Percentiles rank a stretch among this genome's conserved stretches.
These are phyloP conservation scores for Citrullus mucosospermus DNA, from an alignment of 306 rosid species.

Conservation along the genomic window DNA sequence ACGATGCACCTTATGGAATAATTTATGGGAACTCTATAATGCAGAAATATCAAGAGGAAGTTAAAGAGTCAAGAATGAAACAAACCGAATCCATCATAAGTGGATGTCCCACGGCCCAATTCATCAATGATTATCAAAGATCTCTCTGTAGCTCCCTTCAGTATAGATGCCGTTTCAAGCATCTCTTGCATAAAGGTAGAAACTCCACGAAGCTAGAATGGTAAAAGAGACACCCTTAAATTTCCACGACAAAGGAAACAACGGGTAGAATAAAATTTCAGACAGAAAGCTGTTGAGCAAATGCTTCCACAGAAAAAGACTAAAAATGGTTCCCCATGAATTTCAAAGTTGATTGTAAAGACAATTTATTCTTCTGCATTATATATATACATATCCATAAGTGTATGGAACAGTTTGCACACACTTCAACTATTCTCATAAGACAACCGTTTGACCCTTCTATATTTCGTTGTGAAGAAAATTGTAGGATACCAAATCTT, in stretches of 20 bases:
- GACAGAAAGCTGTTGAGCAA: neutral
- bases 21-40: neutral
- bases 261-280: neutral
- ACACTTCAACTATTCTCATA: neutral
- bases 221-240: neutral
- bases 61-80: conserved; percentile 17
- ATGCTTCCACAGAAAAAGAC: neutral
- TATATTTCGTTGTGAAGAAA: no score
- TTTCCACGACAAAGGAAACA: neutral
- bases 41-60: conserved; percentile 9
- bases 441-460: neutral
- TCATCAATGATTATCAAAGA: conserved; percentile 92
- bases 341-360: neutral
- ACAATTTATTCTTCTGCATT: neutral
- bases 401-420: neutral
- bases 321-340: neutral
- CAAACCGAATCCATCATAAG: conserved; percentile 97
- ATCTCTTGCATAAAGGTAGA: conserved; percentile 99
- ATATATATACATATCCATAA: neutral
- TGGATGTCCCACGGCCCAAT: conserved; percentile 97
- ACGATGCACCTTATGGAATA: neutral
- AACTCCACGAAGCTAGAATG: conserved; percentile 80
- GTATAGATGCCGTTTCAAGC: conserved; percentile 95
- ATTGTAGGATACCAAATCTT: no score
- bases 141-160: conserved; percentile 87